Percentiles rank a stretch among this genome's conserved stretches.
These are phyloP conservation scores for Spencermartinsiella ligniputridi DNA, from an alignment of 1,139 yeast genomes.

Conservation along the genomic window DNA sequence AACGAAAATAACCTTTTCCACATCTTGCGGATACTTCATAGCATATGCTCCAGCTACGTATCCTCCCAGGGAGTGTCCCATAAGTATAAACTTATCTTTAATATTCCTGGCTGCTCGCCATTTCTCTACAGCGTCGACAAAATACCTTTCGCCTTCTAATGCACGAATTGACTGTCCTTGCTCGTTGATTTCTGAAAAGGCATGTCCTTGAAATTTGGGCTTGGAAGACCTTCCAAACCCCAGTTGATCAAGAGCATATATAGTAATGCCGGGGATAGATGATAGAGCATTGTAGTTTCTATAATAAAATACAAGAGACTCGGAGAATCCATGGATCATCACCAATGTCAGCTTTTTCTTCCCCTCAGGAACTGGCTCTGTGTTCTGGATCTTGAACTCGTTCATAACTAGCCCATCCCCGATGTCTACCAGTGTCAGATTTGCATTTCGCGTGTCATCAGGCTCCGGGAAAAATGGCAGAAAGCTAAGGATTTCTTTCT, in stretches of 20 bases:
- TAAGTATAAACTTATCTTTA: constrained; percentile 50
- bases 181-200: constrained; percentile 27
- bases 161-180: constrained; percentile 44
- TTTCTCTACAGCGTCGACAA: constrained; percentile 66
- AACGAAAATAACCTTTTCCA: constrained; percentile 58
- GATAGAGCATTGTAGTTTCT: constrained; percentile 54
- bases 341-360: constrained; percentile 41
- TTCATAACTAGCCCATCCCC: constrained; percentile 48
- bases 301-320: constrained; percentile 75
- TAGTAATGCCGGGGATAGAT: constrained; percentile 33
- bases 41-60: constrained; percentile 75
- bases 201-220: constrained; percentile 39
- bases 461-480: constrained; percentile 56
- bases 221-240: constrained; percentile 78
- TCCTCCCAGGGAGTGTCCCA: constrained; percentile 91
- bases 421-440: constrained; percentile 47
- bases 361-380: constrained; percentile 7
- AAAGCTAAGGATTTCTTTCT: constrained; percentile 39
- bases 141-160: constrained; percentile 60
- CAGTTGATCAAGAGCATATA: constrained; percentile 70
- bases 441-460: constrained; percentile 45
- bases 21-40: constrained; percentile 58
- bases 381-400: constrained; percentile 40
- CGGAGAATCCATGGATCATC: constrained; percentile 82
- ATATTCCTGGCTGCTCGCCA: constrained; percentile 57